Base-by-base conservation (phyloP, 176 grass and related monocot species). In the Cenchrus fungigraminus region DNA sequence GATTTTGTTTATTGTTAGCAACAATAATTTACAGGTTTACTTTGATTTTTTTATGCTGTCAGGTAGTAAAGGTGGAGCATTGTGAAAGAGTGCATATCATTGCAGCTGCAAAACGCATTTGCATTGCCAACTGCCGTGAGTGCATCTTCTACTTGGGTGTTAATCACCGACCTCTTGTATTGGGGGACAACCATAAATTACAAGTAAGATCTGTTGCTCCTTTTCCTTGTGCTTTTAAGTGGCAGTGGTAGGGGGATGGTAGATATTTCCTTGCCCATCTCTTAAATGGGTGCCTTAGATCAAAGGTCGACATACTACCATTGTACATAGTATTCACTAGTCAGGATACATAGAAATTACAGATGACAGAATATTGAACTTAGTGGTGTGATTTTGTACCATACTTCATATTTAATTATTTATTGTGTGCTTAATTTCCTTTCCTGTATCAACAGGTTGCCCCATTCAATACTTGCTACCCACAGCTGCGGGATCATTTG, bases 121-220 rank as follows among this genome's bases (percentile, higher is more conserved):
- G 86, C 78, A 96, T 99, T 73, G 97, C 94, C 51, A 99, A 99
- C 74, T 99, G 94, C 49, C 97, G 91, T 6, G 97, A 99, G 64
- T 99, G 97, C 83, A 80, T 95, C 46, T 99, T 99, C 82, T 99
- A 91, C 82, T 73, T 99, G 76, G 97, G 97, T 50, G 91, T 99
- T 75, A 99, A 96, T 85, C 88, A 94, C 59, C 88, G 79, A 74
- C 97, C 97, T 76, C 93, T 99, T 76, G 86, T 99, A 25, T 83
- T 96, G 52, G 97, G 97, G 66, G 97, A 99, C 81, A 99, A 99
- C 88, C 94, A 99, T 90, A 99, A 99, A 85, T 83, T 99, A 84
- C 97, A 99, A 74, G 97, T 92, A 82, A 88, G 80, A 50, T 78
- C 7, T 73, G 59, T 78, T 60, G 64, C 54, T 63, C 73, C 45